Evolutionary conservation across 2,329 filamentous ascomycete genomes (phyloP), one percentile per base, ranked within the genome.

Genomic region (Xylaria sp.): DNA sequence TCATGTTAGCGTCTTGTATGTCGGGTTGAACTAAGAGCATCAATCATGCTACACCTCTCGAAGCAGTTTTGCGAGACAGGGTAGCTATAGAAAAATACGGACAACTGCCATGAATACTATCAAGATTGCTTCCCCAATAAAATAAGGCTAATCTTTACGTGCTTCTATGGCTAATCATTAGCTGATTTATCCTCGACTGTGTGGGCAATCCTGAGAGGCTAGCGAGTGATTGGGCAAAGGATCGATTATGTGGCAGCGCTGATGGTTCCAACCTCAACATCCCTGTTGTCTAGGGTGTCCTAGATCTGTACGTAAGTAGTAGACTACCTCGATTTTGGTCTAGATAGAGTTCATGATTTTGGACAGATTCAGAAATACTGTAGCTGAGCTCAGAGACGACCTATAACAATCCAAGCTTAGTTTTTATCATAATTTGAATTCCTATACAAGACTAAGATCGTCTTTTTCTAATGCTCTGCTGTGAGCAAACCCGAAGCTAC

Each of bases 341-440:
- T 33, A 11, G 29, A 6, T 11, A 6, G 29, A 21, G 19, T 43
- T 17, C 25, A 21, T 38, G 49, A 35, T 35, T 7, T 49, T 43
- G 51, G 57, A 43, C 43, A 25, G 43, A 55, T 41, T 37, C 57
- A 51, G 57, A 48, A 37, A 49, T 17, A n/a, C n/a, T n/a, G n/a
- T n/a, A 35, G 27, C 13, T 48, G 27, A 47, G 15, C 49, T 23
- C 17, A 31, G 43, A 51, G 23, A 52, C 38, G 47, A 11, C 52
- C 40, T 21, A 40, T 27, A 15, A 37, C 41, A 47, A 58, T 35
- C 41, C 41, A 29, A 57, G 21, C 29, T 23, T 15, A 15, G n/a
- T n/a, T n/a, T 55, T 33, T 31, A 52, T 33, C 31, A 15, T 25
- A 51, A 21, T 21, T 37, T 43, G 31, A 29, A 29, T n/a, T 43